Evolutionary conservation across 352 stramenopile genomes (phyloP).

Genomic region (Globisporangium carolinianum): DNA sequence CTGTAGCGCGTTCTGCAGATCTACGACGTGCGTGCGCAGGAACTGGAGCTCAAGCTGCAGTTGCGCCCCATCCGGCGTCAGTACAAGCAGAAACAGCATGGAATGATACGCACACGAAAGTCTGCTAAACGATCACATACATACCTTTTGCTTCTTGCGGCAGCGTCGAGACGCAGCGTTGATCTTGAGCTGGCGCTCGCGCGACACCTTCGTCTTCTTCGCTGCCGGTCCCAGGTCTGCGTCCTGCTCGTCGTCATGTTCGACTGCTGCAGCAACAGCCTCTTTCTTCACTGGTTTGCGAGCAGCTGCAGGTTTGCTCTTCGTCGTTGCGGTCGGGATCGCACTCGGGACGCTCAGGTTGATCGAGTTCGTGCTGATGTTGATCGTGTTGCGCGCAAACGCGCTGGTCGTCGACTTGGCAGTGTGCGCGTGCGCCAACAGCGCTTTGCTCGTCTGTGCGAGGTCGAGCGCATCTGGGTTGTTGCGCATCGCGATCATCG

Average conservation of each 20-base stretch:
- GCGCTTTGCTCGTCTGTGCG: conserved; percentile 14
- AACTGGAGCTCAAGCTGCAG: conserved; percentile 70
- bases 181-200: conserved; percentile 84
- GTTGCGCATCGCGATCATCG: conserved; percentile 64
- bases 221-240: conserved; percentile 17
- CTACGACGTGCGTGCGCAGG: conserved; percentile 70
- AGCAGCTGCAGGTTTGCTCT: neutral
- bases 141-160: conserved; percentile 80
- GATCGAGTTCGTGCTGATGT: conserved; percentile 27
- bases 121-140: neutral
- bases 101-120: too few species aligned
- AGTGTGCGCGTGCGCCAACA: conserved; percentile 14
- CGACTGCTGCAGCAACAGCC: neutral
- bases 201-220: conserved; percentile 82
- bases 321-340: neutral
- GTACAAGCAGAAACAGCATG: too few species aligned
- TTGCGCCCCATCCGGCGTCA: too few species aligned
- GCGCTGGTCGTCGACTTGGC: conserved; percentile 3
- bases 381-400: conserved; percentile 12
- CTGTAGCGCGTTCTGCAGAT: conserved; percentile 62
- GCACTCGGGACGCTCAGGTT: conserved; percentile 15
- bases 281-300: conserved; percentile 19
- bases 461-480: conserved; percentile 13
- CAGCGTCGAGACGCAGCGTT: conserved; percentile 75
- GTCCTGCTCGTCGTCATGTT: conserved; percentile 14